These are phyloP conservation scores for Diatrype stigma DNA, from an alignment of 2,329 filamentous ascomycete genomes.

Conservation along the genomic window DNA sequence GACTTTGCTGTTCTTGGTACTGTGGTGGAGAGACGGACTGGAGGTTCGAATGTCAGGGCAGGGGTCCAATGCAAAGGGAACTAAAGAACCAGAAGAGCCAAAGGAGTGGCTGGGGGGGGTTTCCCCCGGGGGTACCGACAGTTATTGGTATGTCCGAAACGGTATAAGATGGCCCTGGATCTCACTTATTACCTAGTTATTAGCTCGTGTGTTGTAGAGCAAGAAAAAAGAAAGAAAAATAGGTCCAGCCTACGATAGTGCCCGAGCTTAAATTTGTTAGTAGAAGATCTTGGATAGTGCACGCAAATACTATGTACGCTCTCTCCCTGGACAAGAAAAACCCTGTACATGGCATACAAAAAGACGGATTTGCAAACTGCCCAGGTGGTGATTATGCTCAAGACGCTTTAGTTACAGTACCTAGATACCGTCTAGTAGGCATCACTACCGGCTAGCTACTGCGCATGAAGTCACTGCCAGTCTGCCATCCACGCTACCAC, in stretches of 20 bases:
- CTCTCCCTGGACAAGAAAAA: too few species aligned
- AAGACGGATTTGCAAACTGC: too few species aligned
- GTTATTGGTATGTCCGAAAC: neutral
- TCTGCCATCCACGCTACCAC: too few species aligned
- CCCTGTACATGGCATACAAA: too few species aligned
- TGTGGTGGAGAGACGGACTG: constrained; percentile 1
- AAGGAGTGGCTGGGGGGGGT: constrained; percentile 2
- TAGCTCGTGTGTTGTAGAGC: neutral
- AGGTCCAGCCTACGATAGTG: neutral
- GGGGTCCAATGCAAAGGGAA: neutral
- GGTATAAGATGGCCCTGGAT: neutral
- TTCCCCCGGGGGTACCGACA: neutral
- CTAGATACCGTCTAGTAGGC: too few species aligned
- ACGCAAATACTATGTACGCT: too few species aligned
- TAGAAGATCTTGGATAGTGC: too few species aligned
- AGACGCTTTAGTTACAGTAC: too few species aligned
- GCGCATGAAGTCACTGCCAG: too few species aligned
- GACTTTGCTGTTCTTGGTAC: constrained; percentile 2
- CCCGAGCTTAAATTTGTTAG: too few species aligned
- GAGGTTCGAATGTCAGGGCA: neutral
- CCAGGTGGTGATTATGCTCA: too few species aligned
- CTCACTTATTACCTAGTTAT: neutral
- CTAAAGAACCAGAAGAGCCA: neutral
- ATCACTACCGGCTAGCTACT: too few species aligned
- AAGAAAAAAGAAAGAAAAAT: neutral